Conservation (phyloP, 352 stramenopile species). For the Globisporangium nodosum region DNA sequence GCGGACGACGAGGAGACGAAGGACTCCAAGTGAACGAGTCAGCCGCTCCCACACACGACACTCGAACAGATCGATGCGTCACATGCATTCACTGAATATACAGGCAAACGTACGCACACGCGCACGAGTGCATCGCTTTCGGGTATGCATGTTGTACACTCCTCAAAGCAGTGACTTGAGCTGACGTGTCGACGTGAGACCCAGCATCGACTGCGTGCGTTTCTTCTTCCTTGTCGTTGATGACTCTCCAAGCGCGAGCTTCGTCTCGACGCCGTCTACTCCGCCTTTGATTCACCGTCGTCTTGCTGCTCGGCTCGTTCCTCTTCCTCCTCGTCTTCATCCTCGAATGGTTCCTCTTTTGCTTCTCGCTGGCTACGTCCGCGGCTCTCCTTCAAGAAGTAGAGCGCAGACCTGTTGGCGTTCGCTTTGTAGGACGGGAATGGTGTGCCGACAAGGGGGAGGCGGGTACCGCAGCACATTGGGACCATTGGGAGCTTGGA, state of each 20-base stretch:
- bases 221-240: not conserved
- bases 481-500: slow-evolving; percentile 9
- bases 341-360: not conserved
- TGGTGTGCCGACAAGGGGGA: slow-evolving; percentile 27
- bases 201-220: not conserved
- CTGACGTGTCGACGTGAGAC: not conserved
- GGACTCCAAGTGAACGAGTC: slow-evolving; percentile 5
- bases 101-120: not conserved
- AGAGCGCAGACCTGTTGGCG: slow-evolving; percentile 23
- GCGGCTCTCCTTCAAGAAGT: slow-evolving; percentile 35
- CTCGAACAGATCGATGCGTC: not conserved
- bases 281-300: not conserved
- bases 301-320: not conserved
- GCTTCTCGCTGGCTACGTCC: slow-evolving; percentile 1
- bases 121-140: not conserved
- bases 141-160: not conserved
- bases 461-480: slow-evolving; percentile 14
- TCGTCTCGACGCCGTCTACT: not conserved
- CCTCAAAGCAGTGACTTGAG: no score
- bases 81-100: not conserved
- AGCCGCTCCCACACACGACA: not conserved
- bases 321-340: slow-evolving; percentile 6
- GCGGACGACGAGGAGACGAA: not conserved
- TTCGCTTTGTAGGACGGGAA: slow-evolving; percentile 27
- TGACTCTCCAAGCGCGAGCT: not conserved